These are phyloP conservation scores for Talaromyces sp. DNA, from an alignment of 2,329 filamentous ascomycete genomes.

Conservation along the genomic window DNA sequence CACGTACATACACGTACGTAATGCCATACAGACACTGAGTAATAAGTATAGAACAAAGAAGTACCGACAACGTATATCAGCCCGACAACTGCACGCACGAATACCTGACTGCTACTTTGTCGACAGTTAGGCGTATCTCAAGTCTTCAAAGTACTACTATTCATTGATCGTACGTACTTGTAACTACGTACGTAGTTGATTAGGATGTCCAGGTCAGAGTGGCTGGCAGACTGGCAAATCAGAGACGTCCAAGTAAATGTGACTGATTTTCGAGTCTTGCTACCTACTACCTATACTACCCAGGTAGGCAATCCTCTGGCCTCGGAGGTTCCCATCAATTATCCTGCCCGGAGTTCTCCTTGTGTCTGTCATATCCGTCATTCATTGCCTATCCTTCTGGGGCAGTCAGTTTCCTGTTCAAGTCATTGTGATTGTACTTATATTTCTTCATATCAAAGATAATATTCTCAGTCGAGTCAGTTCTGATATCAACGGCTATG, in stretches of 20 bases:
- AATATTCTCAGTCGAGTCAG: background rate
- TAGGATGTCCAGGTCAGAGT: background rate
- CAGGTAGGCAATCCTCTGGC: background rate
- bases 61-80: background rate
- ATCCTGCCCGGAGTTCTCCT: background rate
- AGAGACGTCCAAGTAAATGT: background rate
- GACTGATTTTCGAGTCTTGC: constrained; percentile 3
- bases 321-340: background rate
- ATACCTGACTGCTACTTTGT: constrained; percentile 10
- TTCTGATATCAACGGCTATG: background rate
- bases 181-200: background rate
- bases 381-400: background rate
- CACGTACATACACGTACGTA: background rate
- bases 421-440: too few species aligned
- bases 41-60: background rate
- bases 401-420: background rate
- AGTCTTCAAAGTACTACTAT: background rate
- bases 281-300: background rate
- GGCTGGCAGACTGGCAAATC: background rate
- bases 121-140: background rate
- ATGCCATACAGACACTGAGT: background rate
- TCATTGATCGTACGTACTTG: background rate
- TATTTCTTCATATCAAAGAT: background rate
- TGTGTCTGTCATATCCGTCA: too few species aligned
- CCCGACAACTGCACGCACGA: constrained; percentile 5